These are phyloP conservation scores for Gynandropsis gynandra DNA, from an alignment of 345 rosid species.

Conservation along the genomic window DNA sequence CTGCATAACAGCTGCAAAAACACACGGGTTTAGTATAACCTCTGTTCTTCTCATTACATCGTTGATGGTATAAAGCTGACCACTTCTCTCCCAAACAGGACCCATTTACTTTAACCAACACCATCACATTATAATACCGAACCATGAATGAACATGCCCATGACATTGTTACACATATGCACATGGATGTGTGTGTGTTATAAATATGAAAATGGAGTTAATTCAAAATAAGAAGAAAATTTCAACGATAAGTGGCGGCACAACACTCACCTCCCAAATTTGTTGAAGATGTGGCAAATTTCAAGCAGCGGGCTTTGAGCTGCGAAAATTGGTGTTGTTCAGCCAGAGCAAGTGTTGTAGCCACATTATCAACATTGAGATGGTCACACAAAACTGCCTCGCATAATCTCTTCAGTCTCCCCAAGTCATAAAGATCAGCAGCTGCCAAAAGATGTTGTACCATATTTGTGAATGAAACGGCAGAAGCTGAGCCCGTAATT, in stretches of 20 bases:
- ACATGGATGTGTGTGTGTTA: not conserved
- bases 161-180: not conserved
- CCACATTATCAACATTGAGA: slow-evolving; percentile 68
- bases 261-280: slow-evolving; percentile 78
- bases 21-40: slow-evolving; percentile 11
- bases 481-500: slow-evolving; percentile 54
- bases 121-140: not conserved
- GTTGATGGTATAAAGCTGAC: slow-evolving; percentile 3
- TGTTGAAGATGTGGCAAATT: slow-evolving; percentile 67
- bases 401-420: slow-evolving; percentile 64
- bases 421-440: slow-evolving; percentile 81
- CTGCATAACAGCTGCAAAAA: slow-evolving; percentile 76
- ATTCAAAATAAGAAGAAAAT: slow-evolving; percentile 29
- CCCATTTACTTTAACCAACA: slow-evolving; percentile 8
- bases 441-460: slow-evolving; percentile 88
- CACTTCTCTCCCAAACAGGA: not conserved
- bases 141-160: not conserved
- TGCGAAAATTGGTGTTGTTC: slow-evolving; percentile 83
- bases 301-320: slow-evolving; percentile 73
- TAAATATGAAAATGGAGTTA: slow-evolving; percentile 9
- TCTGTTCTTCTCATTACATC: slow-evolving; percentile 2
- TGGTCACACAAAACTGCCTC: slow-evolving; percentile 80
- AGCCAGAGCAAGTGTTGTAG: slow-evolving; percentile 86
- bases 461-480: slow-evolving; percentile 58
- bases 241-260: slow-evolving; percentile 23